Base-by-base conservation (phyloP, 306 rosid genomes). In the Psophocarpus tetragonolobus region DNA sequence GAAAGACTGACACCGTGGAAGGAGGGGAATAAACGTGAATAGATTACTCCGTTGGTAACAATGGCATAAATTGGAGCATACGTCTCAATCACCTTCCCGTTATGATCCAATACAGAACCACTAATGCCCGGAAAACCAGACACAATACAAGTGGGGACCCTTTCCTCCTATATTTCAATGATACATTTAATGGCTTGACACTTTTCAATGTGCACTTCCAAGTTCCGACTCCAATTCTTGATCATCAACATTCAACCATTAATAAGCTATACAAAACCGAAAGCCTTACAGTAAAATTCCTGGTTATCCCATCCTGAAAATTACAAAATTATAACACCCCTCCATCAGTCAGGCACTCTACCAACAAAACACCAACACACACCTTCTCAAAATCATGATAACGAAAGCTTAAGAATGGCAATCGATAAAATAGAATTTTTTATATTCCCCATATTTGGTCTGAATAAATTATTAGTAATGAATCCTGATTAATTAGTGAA, bases 21-120 rank as follows among this genome's bases (percentile, higher is more conserved):
- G 17, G 30, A 63, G 8, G 71, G 54, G 79, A 77, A 48, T 66
- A 65, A 74, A 80, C 42, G 73, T 73, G 41, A 78, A 69, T 61
- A 14, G 45, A 66, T 73, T 78, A 83, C 61, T 72, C 76, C 20
- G 20, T 68, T 72, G 75, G 50, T 62, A 64, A 29, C 76, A 76
- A 71, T 74, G 73, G 35, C 69, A 73, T 47, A 72, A 76, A 50
- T 76, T 76, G 36, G 72, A 84, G 80, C 83, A 85, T 15, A 30
- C 81, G 82, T 74, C 87, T 75, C 84, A 82, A 74, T 86, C 87
- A 78, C 65, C 72, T 65, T 74, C 78, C 78, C 62, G 44, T 64
- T 68, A 85, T 80, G 72, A 78, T 81, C 57, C 71, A 68, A 69
- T 17, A 21, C 73, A 79, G 41, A 69, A 57, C 47, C 26, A 71